Conservation (phyloP, 2,329 filamentous ascomycete genomes). For the Arthrobotrys musiformis region DNA sequence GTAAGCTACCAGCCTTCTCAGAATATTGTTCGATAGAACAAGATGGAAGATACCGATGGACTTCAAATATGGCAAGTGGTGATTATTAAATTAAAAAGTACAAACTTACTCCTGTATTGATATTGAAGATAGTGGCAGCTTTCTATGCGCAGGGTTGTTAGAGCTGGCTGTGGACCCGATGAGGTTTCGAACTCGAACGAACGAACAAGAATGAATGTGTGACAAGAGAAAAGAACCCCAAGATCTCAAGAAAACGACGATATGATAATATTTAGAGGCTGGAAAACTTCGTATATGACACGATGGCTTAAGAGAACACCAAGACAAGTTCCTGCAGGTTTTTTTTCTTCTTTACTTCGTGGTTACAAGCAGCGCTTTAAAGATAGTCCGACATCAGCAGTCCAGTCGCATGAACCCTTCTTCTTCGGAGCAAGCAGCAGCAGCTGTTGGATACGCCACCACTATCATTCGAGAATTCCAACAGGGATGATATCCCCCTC, state of each 20-base stretch:
- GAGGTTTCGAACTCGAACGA: no score
- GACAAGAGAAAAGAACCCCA: no score
- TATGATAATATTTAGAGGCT: neutral
- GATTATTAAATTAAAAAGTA: neutral
- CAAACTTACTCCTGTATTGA: neutral
- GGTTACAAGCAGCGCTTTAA: constrained; percentile 41
- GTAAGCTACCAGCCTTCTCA: neutral
- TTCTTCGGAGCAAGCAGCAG: constrained; percentile 1
- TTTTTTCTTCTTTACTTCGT: constrained; percentile 1
- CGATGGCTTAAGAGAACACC: constrained; percentile 25
- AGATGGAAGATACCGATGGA: no score
- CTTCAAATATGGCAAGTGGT: no score
- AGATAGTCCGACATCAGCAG: constrained; percentile 15
- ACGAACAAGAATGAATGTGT: neutral
- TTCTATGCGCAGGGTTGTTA: neutral
- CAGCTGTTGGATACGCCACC: constrained; percentile 8
- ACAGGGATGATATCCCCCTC: neutral
- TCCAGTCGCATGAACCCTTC: constrained; percentile 32
- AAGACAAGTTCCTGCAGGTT: constrained; percentile 17
- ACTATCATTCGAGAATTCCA: neutral
- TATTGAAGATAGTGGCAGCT: no score
- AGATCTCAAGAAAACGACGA: neutral
- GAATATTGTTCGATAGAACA: neutral
- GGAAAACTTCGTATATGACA: constrained; percentile 19
- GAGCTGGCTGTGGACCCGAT: neutral